Conservation (phyloP, 352 stramenopile genomes). For the Thalassiosira livingstoniorum region DNA sequence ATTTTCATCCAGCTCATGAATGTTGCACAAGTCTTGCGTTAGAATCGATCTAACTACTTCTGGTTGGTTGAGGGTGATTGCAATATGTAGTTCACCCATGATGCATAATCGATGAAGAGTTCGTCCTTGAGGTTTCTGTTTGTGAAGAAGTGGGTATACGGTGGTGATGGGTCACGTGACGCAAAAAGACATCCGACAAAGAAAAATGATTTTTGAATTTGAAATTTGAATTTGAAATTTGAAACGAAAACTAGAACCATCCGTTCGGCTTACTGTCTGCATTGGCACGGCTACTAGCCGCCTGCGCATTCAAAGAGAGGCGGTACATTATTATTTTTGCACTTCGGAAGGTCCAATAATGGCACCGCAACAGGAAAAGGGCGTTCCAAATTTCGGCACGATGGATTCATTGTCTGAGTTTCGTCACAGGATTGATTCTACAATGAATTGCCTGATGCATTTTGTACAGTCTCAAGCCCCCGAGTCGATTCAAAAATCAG, state of each 20-base stretch:
- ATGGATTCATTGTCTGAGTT: neutral
- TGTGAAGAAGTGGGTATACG: neutral
- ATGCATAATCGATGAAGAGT: neutral
- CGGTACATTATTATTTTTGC: neutral
- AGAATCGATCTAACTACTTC: slow-evolving; percentile 37
- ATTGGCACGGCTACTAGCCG: neutral
- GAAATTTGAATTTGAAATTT: slow-evolving; percentile 5
- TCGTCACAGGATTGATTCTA: neutral
- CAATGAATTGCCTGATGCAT: neutral
- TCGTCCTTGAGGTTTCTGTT: neutral
- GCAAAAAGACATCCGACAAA: no score
- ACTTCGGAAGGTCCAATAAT: neutral
- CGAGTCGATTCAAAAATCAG: neutral
- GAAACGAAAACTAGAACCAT: neutral
- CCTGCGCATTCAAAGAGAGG: neutral
- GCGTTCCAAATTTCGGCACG: no score
- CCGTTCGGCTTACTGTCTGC: neutral
- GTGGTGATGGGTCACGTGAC: neutral
- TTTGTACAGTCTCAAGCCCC: neutral
- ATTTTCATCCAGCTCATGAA: slow-evolving; percentile 39
- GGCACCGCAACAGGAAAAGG: no score
- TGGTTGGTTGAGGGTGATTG: slow-evolving; percentile 21
- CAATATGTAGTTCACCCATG: slow-evolving; percentile 39
- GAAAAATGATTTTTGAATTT: neutral
- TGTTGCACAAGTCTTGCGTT: slow-evolving; percentile 14